Conservation (phyloP, 169 alveolate species). For the Neospora caninum region DNA sequence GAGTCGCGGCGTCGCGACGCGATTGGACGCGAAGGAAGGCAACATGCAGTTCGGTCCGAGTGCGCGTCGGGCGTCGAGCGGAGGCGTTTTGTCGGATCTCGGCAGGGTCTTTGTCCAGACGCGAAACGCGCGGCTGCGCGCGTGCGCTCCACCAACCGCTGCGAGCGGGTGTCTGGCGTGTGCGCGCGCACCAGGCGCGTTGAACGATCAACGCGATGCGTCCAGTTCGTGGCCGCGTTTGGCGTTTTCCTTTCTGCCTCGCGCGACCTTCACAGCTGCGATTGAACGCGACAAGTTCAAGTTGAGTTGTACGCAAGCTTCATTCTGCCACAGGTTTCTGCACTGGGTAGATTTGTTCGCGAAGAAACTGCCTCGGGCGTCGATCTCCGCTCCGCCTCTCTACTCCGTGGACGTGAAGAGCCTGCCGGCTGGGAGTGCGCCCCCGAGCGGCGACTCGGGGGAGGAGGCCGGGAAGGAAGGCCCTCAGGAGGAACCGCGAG, state of each 20-base stretch:
- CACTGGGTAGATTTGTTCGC: conserved; percentile 11
- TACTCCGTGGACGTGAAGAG: not conserved
- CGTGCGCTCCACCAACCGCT: too few relatives aligned
- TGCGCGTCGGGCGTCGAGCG: too few relatives aligned
- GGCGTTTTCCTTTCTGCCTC: not conserved
- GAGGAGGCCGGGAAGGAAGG: not conserved
- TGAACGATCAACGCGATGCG: not conserved
- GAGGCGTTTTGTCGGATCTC: too few relatives aligned
- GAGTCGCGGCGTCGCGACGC: too few relatives aligned
- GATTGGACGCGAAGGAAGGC: too few relatives aligned
- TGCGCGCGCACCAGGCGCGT: too few relatives aligned
- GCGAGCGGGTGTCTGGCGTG: too few relatives aligned
- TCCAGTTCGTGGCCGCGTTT: not conserved
- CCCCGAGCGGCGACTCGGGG: not conserved
- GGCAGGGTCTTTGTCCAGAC: too few relatives aligned
- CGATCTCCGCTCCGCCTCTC: not conserved
- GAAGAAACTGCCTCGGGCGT: not conserved
- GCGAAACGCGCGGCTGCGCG: too few relatives aligned
- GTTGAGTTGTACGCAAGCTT: not conserved
- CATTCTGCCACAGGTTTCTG: not conserved
- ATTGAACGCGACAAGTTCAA: not conserved
- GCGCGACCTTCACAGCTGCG: not conserved
- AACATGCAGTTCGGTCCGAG: too few relatives aligned
- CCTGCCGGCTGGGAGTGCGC: not conserved
- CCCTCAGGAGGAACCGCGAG: not conserved